phyloP scores from a whole-genome alignment of 192 early-diverging fungal species.

The Chytriomyces confervae region DNA sequence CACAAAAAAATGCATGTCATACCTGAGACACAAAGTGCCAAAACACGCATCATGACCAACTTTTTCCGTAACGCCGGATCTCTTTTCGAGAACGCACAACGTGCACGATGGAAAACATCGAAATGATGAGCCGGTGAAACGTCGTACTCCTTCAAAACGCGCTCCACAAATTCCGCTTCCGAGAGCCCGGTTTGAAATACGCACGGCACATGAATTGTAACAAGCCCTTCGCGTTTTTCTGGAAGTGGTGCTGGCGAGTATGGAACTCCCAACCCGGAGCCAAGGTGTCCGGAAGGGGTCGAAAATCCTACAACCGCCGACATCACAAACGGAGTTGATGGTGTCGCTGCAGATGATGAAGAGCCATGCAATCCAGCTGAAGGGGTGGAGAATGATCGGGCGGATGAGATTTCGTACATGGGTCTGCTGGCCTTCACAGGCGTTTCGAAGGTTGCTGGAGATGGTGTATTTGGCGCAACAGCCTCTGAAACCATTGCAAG shows the following conservation, averaged over 20 bases:
- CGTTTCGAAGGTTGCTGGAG: no score
- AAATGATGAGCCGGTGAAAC: constrained; percentile 79
- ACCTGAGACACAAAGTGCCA: constrained; percentile 81
- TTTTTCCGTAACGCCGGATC: constrained; percentile 53
- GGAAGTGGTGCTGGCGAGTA: neutral
- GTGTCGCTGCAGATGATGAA: neutral
- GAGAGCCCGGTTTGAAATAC: constrained; percentile 39
- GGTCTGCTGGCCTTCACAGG: no score
- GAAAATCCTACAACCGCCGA: no score
- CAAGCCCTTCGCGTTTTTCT: constrained; percentile 56
- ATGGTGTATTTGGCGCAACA: no score
- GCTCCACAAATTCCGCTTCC: constrained; percentile 62
- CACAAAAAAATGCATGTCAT: constrained; percentile 44
- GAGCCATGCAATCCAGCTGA: no score
- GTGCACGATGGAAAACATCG: constrained; percentile 78
- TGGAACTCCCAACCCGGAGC: no score
- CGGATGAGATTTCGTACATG: no score
- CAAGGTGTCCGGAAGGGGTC: no score
- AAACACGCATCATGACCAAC: constrained; percentile 74
- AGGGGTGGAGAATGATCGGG: no score
- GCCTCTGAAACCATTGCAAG: no score
- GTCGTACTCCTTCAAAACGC: constrained; percentile 68
- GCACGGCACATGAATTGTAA: constrained; percentile 61
- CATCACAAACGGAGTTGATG: no score
- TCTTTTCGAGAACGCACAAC: constrained; percentile 67